phyloP scores from a whole-genome alignment of 202 grass and related monocot genomes.

The Panicum virgatum region DNA sequence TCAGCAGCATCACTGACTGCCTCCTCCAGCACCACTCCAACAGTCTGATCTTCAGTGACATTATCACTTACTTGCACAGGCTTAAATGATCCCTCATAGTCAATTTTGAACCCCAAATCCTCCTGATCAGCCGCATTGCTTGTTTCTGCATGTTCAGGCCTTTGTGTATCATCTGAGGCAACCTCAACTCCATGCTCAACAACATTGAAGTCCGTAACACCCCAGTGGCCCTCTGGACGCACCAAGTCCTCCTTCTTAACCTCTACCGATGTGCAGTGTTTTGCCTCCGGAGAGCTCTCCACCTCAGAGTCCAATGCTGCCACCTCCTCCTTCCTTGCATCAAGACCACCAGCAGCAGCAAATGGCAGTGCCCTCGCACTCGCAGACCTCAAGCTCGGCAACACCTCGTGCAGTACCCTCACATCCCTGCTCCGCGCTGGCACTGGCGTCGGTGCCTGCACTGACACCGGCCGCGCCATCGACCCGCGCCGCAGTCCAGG shows the following conservation, averaged over 20 bases:
- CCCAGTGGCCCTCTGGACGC: constrained; percentile 23
- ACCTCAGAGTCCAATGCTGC: constrained; percentile 34
- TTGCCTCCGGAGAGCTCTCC: constrained; percentile 57
- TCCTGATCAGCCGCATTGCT: constrained; percentile 26
- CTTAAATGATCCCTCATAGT: constrained; percentile 17
- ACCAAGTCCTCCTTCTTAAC: constrained; percentile 37
- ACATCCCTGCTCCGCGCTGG: constrained; percentile 57
- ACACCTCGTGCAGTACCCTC: constrained; percentile 81
- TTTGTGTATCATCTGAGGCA: constrained; percentile 46
- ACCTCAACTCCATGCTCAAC: constrained; percentile 76
- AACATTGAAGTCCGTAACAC: constrained; percentile 56
- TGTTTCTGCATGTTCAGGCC: constrained; percentile 27
- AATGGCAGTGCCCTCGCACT: constrained; percentile 32
- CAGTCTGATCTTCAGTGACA: not conserved
- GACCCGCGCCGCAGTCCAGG: constrained; percentile 39
- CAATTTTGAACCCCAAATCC: not conserved
- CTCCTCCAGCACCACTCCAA: constrained; percentile 31
- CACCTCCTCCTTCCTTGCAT: constrained; percentile 23
- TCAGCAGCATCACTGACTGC: constrained; percentile 5
- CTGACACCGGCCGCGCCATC: constrained; percentile 41
- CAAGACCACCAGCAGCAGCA: constrained; percentile 26
- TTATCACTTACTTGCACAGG: not conserved
- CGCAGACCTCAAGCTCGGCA: constrained; percentile 58
- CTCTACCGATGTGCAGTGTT: constrained; percentile 74
- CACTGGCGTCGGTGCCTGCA: constrained; percentile 30